phyloP scores from a whole-genome alignment of 2,329 filamentous ascomycete genomes.

The Xylaria digitata region DNA sequence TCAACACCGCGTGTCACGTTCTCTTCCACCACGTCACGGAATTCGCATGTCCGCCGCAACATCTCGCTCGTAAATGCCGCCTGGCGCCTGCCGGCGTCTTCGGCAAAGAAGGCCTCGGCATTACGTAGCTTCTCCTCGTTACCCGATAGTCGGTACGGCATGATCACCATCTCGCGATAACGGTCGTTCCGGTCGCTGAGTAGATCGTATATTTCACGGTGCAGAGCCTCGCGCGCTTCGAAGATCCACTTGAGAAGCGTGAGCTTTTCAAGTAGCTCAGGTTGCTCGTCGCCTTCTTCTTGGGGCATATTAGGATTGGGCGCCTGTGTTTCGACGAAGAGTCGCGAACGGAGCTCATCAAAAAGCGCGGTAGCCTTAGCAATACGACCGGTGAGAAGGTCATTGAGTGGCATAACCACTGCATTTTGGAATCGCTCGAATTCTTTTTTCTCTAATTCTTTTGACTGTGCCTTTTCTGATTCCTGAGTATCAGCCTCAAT shows the following conservation, averaged over 20 bases:
- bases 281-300: conserved; percentile 94
- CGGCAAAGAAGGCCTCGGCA: conserved; percentile 83
- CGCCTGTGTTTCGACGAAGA: conserved; percentile 77
- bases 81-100: conserved; percentile 79
- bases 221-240: conserved; percentile 87
- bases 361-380: conserved; percentile 80
- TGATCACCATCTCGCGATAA: conserved; percentile 84
- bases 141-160: conserved; percentile 79
- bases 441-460: conserved; percentile 79
- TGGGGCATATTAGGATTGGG: conserved; percentile 84
- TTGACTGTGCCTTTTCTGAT: conserved; percentile 76
- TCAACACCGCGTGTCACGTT: conserved; percentile 91
- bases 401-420: conserved; percentile 86
- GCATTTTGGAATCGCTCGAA: conserved; percentile 86
- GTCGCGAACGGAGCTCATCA: conserved; percentile 75
- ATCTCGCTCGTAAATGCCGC: conserved; percentile 77
- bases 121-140: conserved; percentile 83
- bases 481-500: conserved; percentile 80
- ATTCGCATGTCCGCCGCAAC: conserved; percentile 77
- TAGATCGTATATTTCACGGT: conserved; percentile 86
- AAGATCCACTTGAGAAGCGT: conserved; percentile 98
- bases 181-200: conserved; percentile 86
- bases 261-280: conserved; percentile 92
- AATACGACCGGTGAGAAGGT: conserved; percentile 81
- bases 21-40: conserved; percentile 81